phyloP scores from a whole-genome alignment of 2,329 filamentous ascomycete species.

The Gnomoniopsis smithogilvyi region DNA sequence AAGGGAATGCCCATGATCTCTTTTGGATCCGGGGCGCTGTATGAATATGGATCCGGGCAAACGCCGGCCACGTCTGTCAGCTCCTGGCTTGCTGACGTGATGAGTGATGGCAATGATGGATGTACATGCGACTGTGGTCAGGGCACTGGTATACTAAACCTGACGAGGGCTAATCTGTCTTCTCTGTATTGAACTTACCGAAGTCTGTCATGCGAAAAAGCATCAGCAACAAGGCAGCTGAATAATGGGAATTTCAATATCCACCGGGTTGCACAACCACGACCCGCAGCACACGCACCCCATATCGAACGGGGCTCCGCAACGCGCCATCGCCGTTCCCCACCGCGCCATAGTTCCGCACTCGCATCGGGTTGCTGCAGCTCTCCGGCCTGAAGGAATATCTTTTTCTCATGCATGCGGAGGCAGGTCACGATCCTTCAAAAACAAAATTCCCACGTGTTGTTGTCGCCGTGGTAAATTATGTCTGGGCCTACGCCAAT shows the following conservation, averaged over 20 bases:
- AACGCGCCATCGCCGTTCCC: background rate
- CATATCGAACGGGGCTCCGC: background rate
- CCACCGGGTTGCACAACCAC: background rate
- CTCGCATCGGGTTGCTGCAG: background rate
- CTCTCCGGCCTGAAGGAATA: background rate
- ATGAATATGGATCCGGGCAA: background rate
- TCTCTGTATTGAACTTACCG: background rate
- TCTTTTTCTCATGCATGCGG: too few relatives aligned
- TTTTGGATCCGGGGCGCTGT: background rate
- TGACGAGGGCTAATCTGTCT: slow-evolving; percentile 3
- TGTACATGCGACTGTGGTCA: background rate
- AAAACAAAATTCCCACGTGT: background rate
- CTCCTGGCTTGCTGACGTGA: background rate
- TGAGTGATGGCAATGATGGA: background rate
- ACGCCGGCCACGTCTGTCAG: background rate
- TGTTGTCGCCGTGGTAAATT: too few relatives aligned
- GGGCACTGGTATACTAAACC: background rate
- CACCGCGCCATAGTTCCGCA: background rate
- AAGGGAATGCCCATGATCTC: background rate
- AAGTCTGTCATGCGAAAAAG: background rate
- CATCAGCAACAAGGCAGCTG: background rate
- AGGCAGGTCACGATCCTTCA: too few relatives aligned
- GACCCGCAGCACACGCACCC: background rate
- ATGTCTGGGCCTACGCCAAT: too few relatives aligned
- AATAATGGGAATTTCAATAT: background rate